These are phyloP conservation scores for Prototheca stagnorum DNA, from an alignment of 163 green algal genomes.

Conservation along the genomic window DNA sequence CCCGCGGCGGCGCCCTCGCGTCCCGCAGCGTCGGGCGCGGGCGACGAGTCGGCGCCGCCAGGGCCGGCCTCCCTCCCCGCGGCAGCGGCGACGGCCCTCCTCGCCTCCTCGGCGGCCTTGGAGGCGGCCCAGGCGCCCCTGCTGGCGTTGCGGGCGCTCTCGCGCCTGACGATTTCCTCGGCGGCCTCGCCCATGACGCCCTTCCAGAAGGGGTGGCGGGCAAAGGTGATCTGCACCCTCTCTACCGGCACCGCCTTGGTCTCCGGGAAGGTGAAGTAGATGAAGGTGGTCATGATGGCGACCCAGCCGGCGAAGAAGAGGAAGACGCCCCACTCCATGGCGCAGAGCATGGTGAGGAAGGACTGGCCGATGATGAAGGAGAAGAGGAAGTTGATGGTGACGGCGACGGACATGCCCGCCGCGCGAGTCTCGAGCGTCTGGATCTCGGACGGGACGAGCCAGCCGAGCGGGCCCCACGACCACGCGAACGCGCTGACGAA, in stretches of 20 bases:
- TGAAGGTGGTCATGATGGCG: constrained; percentile 6
- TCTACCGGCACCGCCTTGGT: constrained; percentile 13
- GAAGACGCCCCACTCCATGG: constrained; percentile 53
- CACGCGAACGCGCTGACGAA: constrained; percentile 12
- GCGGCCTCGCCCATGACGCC: constrained; percentile 5
- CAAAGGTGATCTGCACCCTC: constrained; percentile 10
- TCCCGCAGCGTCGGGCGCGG: too few relatives aligned
- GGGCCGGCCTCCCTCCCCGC: too few relatives aligned
- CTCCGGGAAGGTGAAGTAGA: constrained; percentile 10
- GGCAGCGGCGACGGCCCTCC: too few relatives aligned
- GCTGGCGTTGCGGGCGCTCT: constrained; percentile 5
- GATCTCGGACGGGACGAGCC: constrained; percentile 25
- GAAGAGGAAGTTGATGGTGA: constrained; percentile 49
- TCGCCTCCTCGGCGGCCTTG: constrained; percentile 5
- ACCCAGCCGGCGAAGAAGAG: constrained; percentile 40
- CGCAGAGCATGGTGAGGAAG: constrained; percentile 43
- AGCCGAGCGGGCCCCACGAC: constrained; percentile 28
- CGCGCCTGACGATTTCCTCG: constrained; percentile 8
- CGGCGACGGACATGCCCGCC: constrained; percentile 33
- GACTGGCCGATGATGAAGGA: constrained; percentile 58
- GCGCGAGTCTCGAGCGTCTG: constrained; percentile 44
- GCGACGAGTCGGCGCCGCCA: too few relatives aligned
- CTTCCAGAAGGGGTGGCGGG: constrained; percentile 6
- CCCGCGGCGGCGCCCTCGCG: too few relatives aligned
- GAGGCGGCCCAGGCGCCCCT: too few relatives aligned